These are phyloP conservation scores for Ogataea philodendri DNA, from an alignment of 805 yeast genomes.

Conservation along the genomic window DNA sequence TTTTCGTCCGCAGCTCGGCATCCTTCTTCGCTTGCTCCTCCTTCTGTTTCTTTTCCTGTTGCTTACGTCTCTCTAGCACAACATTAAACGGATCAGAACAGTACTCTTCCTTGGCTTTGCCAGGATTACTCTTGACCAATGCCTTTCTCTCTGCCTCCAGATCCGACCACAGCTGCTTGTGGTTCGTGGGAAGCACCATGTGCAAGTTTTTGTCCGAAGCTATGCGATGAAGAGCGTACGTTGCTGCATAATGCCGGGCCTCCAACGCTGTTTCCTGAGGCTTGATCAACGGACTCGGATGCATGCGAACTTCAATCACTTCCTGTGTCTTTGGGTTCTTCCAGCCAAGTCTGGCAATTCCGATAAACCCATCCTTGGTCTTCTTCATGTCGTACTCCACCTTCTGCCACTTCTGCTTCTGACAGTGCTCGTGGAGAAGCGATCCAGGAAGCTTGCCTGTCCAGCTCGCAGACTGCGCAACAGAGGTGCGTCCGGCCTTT, in stretches of 20 bases:
- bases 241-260: conserved; percentile 88
- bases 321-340: conserved; percentile 82
- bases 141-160: conserved; percentile 60
- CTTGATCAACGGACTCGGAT: conserved; percentile 46
- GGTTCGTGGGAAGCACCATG: conserved; percentile 83
- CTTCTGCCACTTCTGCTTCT: conserved; percentile 84
- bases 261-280: conserved; percentile 83
- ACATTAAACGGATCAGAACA: conserved; percentile 76
- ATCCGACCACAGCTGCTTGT: conserved; percentile 73
- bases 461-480: conserved; percentile 76
- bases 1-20: conserved; percentile 49
- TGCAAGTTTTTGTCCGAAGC: conserved; percentile 79
- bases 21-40: conserved; percentile 46
- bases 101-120: conserved; percentile 51
- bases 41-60: conserved; percentile 41
- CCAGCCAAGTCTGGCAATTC: conserved; percentile 63
- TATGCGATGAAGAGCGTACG: conserved; percentile 77
- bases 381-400: conserved; percentile 71
- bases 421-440: conserved; percentile 81
- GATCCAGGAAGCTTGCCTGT: conserved; percentile 93
- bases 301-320: conserved; percentile 52
- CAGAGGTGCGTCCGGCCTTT: conserved; percentile 34
- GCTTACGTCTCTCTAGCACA: conserved; percentile 54
- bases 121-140: conserved; percentile 44
- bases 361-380: conserved; percentile 52